phyloP scores from a whole-genome alignment of 306 rosid species.

The Vachellia pachyceras region DNA sequence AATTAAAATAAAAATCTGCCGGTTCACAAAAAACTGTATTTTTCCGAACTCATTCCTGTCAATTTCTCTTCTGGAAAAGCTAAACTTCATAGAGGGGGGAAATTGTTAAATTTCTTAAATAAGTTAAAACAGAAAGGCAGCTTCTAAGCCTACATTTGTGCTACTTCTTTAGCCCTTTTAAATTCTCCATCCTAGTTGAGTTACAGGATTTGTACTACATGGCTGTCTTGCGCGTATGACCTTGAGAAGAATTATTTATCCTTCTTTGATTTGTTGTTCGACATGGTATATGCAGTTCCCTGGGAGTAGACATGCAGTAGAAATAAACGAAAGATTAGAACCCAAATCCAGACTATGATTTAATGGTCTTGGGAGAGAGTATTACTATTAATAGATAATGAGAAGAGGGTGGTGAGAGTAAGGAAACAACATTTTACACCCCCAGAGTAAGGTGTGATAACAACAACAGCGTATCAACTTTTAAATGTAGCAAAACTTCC shows the following conservation, averaged over 20 bases:
- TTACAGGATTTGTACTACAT: conserved; percentile 54
- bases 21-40: conserved; percentile 26
- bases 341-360: background rate
- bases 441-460: background rate
- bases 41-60: conserved; percentile 50
- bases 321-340: conserved; percentile 33
- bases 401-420: background rate
- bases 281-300: conserved; percentile 85
- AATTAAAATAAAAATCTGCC: conserved; percentile 31
- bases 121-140: conserved; percentile 66
- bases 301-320: conserved; percentile 44
- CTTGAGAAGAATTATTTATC: conserved; percentile 44
- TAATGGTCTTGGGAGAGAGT: background rate
- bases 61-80: conserved; percentile 35
- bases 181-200: conserved; percentile 58
- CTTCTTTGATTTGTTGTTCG: conserved; percentile 83
- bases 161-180: conserved; percentile 49
- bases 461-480: background rate
- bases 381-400: background rate
- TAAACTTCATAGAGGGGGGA: conserved; percentile 43
- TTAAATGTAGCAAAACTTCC: background rate
- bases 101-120: conserved; percentile 30
- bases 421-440: background rate
- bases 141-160: conserved; percentile 52
- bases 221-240: conserved; percentile 55